Evolutionary conservation across 139 green algal genomes (phyloP).

Genomic region (Tetraselmis chui): DNA sequence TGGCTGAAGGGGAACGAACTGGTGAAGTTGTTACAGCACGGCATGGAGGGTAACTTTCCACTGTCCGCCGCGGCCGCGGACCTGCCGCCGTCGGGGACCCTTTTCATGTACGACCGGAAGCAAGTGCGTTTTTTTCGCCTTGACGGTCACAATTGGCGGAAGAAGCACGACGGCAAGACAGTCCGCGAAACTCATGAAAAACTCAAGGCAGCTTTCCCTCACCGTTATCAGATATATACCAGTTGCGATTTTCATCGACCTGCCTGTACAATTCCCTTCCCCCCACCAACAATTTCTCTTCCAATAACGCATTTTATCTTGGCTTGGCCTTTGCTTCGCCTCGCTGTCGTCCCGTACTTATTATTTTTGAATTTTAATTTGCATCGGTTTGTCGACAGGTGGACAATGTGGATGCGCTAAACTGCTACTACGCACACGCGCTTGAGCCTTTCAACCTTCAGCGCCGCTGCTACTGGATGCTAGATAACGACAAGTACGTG

Average conservation of each 20-base stretch:
- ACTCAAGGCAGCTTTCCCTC: too few species aligned
- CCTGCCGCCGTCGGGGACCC: conserved; percentile 11
- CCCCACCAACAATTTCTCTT: too few species aligned
- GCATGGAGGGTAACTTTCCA: background rate
- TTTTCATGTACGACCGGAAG: conserved; percentile 49
- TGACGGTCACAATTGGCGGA: conserved; percentile 53
- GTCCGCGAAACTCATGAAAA: conserved; percentile 76
- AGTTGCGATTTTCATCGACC: too few species aligned
- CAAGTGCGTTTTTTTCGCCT: conserved; percentile 37
- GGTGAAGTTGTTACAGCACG: background rate
- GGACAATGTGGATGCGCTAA: conserved; percentile 49
- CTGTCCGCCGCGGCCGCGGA: background rate
- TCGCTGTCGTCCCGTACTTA: too few species aligned
- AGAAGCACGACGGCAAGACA: conserved; percentile 65
- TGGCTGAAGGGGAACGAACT: background rate
- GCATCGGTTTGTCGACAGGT: conserved; percentile 21
- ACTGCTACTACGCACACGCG: conserved; percentile 73
- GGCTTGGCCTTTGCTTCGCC: too few species aligned
- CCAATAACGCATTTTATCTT: too few species aligned
- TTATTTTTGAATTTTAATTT: conserved; percentile 2
- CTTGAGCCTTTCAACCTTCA: conserved; percentile 39
- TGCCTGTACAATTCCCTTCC: too few species aligned
- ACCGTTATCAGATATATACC: too few species aligned
- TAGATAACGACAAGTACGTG: conserved; percentile 42
- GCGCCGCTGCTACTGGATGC: conserved; percentile 67